Evolutionary conservation across 1,139 yeast species (phyloP).

Genomic region (Sugiyamaella neomexicana): DNA sequence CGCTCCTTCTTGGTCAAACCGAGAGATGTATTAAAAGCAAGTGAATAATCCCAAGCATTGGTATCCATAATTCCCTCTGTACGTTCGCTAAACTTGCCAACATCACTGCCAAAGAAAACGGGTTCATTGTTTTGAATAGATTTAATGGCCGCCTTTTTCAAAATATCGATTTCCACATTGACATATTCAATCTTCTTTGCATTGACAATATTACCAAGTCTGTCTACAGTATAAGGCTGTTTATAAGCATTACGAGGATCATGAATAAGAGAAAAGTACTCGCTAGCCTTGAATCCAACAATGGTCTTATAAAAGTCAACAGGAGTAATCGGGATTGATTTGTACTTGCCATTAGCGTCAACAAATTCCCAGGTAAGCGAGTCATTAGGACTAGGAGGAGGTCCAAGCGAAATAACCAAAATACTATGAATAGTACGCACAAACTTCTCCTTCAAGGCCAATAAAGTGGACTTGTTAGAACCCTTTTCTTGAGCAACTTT

Average conservation of each 20-base stretch:
- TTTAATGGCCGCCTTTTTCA: constrained; percentile 57
- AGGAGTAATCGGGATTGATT: constrained; percentile 52
- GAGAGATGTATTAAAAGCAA: constrained; percentile 56
- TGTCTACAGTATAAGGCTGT: constrained; percentile 60
- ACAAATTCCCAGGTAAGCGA: constrained; percentile 59
- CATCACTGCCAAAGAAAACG: constrained; percentile 70
- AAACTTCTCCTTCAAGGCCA: constrained; percentile 49
- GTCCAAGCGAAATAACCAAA: constrained; percentile 57
- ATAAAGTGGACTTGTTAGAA: constrained; percentile 38
- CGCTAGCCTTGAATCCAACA: constrained; percentile 49
- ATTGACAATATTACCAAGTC: constrained; percentile 58
- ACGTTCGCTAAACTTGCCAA: constrained; percentile 55
- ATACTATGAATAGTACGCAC: constrained; percentile 55
- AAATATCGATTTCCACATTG: constrained; percentile 50
- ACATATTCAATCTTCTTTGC: constrained; percentile 66
- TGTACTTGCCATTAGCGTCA: constrained; percentile 56
- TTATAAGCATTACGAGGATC: constrained; percentile 62
- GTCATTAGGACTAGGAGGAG: constrained; percentile 61
- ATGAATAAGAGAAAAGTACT: constrained; percentile 57
- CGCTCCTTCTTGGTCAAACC: constrained; percentile 55
- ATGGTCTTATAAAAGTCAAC: constrained; percentile 51
- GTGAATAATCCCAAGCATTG: constrained; percentile 54
- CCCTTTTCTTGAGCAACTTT: constrained; percentile 34
- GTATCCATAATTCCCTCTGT: constrained; percentile 56
- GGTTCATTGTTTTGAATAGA: constrained; percentile 64